Evolutionary conservation across 192 early-diverging fungal species (phyloP), one percentile per base, ranked within the genome.

Genomic region (Coemansia sp.): DNA sequence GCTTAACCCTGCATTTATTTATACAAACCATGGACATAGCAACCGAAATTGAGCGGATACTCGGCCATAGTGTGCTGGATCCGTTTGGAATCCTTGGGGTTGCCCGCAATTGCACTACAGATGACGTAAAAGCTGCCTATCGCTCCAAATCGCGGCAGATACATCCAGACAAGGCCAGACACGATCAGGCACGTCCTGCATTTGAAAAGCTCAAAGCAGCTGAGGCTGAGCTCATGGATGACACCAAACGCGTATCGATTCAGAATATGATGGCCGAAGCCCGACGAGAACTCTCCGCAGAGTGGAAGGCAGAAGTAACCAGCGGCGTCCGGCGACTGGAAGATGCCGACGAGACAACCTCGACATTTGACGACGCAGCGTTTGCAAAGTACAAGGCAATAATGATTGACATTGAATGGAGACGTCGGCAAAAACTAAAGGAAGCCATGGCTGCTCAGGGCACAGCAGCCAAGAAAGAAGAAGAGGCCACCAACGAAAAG

Each of bases 391-490:
- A 80, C 50, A 45, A 31, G 19, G 37, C 60, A 4, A 74, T 80
- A 21, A 64, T 71, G 65, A 61, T 80, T 0, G 77, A 80, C 22
- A 67, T 80, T 7, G 77, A 80, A 29, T 80, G 77, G 77, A 49
- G 72, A 25, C 64, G 59, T n/a, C 49, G 77, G 2, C 77, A 80
- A 54, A 66, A 51, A 43, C 29, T 74, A 31, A 74, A 74, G 59
- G 56, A 80, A 48, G 59, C 61, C 61, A 64, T 80, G 77, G 72
- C 72, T 1, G 65, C 51, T 10, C 68, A 80, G 63, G 77, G 77
- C 14, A 62, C 45, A 2, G 61, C 47, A 0, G 50, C 61, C n/a
- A 47, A 35, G 19, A 70, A 48, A 35, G 66, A 67, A 14, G 77
- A 80, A 51, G 68, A 74, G 52, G 38, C 14, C 14, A 62, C 47